Percentiles rank a stretch among this genome's conserved stretches.
These are phyloP conservation scores for Dianthus caryophyllus DNA, from an alignment of 148 eudicot species.

Conservation along the genomic window DNA sequence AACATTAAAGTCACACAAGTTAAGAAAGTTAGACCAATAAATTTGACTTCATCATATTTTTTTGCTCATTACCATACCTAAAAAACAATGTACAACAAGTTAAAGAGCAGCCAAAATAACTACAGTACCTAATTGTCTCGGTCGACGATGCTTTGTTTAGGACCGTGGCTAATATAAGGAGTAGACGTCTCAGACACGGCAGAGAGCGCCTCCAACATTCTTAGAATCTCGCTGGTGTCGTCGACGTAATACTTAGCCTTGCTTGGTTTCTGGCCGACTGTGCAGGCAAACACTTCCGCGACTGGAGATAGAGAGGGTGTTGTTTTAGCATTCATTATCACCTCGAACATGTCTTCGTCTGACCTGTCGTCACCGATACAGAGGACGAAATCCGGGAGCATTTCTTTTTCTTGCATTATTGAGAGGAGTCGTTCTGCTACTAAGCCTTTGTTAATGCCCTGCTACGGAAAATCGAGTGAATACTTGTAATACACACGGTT, in stretches of 20 bases:
- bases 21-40: background rate
- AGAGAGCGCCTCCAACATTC: conserved; percentile 64
- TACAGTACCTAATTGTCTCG: conserved; percentile 19
- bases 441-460: conserved; percentile 72
- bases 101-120: background rate
- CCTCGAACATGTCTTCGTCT: conserved; percentile 87
- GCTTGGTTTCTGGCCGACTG: conserved; percentile 79
- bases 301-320: conserved; percentile 57
- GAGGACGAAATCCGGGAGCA: conserved; percentile 77
- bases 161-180: conserved; percentile 10
- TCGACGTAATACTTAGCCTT: conserved; percentile 75
- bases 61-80: conserved; percentile 10
- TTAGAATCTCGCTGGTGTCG: conserved; percentile 51
- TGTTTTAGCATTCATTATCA: conserved; percentile 49
- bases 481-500: background rate
- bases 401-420: conserved; percentile 49
- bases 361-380: conserved; percentile 81
- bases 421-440: conserved; percentile 58
- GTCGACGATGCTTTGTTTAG: conserved; percentile 27
- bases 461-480: conserved; percentile 6
- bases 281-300: conserved; percentile 72
- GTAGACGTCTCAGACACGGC: conserved; percentile 44
- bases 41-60: background rate
- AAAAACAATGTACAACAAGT: conserved; percentile 19
- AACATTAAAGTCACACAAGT: background rate